Conservation (phyloP, 345 rosid species). For the Ceriops tagal region DNA sequence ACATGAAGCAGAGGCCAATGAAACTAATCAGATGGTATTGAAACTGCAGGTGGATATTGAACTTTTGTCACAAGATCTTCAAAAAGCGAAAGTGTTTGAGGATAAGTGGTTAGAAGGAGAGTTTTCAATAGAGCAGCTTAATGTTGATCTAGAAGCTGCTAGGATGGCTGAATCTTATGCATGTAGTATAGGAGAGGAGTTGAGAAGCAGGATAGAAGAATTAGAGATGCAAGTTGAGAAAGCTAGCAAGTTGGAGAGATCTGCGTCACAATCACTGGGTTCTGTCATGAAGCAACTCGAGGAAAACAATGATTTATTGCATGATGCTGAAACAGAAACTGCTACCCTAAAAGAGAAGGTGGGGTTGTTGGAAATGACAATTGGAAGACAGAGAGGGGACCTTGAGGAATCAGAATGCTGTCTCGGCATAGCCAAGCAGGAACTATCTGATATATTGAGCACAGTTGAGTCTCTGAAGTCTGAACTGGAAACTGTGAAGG, state of each 20-base stretch:
- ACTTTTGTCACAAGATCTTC: constrained; percentile 58
- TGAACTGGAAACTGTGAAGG: constrained; percentile 53
- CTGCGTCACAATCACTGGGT: constrained; percentile 76
- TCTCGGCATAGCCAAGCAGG: constrained; percentile 41
- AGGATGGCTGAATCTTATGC: constrained; percentile 88
- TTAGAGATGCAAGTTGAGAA: constrained; percentile 53
- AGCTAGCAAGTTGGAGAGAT: constrained; percentile 73
- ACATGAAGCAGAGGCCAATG: constrained; percentile 44
- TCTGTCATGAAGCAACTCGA: constrained; percentile 83
- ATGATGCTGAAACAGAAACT: constrained; percentile 61
- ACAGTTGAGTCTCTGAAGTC: constrained; percentile 49
- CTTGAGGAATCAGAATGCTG: constrained; percentile 57
- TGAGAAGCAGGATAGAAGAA: constrained; percentile 58
- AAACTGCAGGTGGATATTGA: constrained; percentile 55
- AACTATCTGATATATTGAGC: constrained; percentile 43
- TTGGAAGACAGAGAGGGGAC: constrained; percentile 59
- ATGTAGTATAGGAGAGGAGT: constrained; percentile 63
- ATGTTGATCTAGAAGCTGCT: constrained; percentile 74
- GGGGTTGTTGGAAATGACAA: constrained; percentile 65
- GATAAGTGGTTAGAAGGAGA: constrained; percentile 56
- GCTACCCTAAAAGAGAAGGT: constrained; percentile 63
- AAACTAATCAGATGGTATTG: constrained; percentile 43
- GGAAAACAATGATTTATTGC: constrained; percentile 65
- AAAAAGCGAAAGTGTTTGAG: constrained; percentile 45
- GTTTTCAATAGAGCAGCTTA: constrained; percentile 64